These are phyloP conservation scores for Cutaneotrichosporon sp. DNA, from an alignment of 1,284 basidiomycete genomes.

Conservation along the genomic window DNA sequence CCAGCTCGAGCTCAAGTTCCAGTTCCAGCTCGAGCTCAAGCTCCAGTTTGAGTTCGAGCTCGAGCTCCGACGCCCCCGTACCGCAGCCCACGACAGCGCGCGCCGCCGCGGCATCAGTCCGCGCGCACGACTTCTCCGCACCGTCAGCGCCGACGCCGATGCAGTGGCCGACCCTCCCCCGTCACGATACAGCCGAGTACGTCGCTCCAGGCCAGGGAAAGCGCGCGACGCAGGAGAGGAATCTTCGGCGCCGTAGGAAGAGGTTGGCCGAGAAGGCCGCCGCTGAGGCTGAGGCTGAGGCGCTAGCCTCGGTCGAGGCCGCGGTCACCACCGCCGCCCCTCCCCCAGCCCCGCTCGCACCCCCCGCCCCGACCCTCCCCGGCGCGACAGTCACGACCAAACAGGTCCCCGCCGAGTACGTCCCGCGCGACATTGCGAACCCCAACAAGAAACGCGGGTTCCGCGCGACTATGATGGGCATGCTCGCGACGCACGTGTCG, in stretches of 20 bases:
- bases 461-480: constrained; percentile 33
- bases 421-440: constrained; percentile 33
- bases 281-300: constrained; percentile 1
- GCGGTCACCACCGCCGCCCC: too few relatives aligned
- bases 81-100: too few relatives aligned
- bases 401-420: constrained; percentile 4
- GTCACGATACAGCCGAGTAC: constrained; percentile 3
- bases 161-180: constrained; percentile 3
- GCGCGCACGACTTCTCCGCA: too few relatives aligned
- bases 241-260: constrained; percentile 29
- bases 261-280: constrained; percentile 21
- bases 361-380: too few relatives aligned
- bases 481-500: constrained; percentile 31
- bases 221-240: constrained; percentile 37
- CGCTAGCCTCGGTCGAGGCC: too few relatives aligned
- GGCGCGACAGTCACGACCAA: neutral
- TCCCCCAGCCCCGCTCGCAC: too few relatives aligned
- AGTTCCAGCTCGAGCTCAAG: neutral
- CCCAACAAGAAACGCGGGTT: constrained; percentile 46
- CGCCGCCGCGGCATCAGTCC: too few relatives aligned
- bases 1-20: neutral
- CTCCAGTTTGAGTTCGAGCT: constrained; percentile 1
- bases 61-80: constrained; percentile 9
- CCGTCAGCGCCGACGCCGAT: neutral
- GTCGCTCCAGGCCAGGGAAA: constrained; percentile 42